phyloP scores from a whole-genome alignment of 1,284 basidiomycete genomes.

The Ganoderma multipileum region DNA sequence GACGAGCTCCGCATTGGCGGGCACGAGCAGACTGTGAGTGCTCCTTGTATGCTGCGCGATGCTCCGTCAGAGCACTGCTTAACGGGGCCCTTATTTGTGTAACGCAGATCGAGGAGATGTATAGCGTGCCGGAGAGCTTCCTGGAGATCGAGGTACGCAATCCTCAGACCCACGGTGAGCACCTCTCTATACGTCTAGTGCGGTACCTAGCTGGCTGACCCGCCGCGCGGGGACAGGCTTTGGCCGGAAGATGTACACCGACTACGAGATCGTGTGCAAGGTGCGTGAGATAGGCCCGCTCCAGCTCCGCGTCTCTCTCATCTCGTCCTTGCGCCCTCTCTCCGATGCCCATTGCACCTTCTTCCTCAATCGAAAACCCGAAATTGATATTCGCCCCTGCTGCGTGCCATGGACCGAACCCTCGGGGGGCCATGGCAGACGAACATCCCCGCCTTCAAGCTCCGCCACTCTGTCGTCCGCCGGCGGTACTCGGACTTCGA shows the following conservation, averaged over 20 bases:
- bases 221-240: slow-evolving; percentile 62
- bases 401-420: not conserved
- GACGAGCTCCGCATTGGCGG: slow-evolving; percentile 74
- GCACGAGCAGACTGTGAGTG: slow-evolving; percentile 83
- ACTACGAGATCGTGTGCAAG: slow-evolving; percentile 99
- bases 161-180: slow-evolving; percentile 93
- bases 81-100: slow-evolving; percentile 4
- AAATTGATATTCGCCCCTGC: not conserved
- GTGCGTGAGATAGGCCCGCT: slow-evolving; percentile 50
- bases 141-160: slow-evolving; percentile 98
- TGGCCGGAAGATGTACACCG: slow-evolving; percentile 98
- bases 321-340: not conserved
- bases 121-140: slow-evolving; percentile 96
- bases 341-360: not conserved
- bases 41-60: not conserved
- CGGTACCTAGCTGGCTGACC: not conserved
- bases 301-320: slow-evolving; percentile 4
- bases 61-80: slow-evolving; percentile 5
- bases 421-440: slow-evolving; percentile 61
- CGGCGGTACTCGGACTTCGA: slow-evolving; percentile 99
- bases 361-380: not conserved
- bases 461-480: slow-evolving; percentile 93
- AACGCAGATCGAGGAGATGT: slow-evolving; percentile 95
- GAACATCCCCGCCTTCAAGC: slow-evolving; percentile 98
- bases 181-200: not conserved